Conservation (phyloP, 768 basidiomycete species). For the Leccinum imitatum region DNA sequence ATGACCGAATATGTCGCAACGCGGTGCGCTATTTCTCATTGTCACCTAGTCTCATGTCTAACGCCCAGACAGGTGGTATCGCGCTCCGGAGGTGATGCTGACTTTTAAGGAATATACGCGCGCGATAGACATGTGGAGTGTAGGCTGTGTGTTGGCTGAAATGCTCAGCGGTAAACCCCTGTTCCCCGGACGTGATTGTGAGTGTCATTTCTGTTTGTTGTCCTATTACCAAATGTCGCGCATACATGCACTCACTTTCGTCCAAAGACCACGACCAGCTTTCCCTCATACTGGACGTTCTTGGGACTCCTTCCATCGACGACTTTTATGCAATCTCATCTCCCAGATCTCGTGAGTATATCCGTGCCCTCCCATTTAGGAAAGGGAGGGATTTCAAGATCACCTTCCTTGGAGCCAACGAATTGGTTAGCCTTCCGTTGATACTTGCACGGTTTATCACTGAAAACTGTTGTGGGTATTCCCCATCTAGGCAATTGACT, state of each 20-base stretch:
- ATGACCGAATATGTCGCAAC: constrained; percentile 97
- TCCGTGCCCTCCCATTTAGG: constrained; percentile 84
- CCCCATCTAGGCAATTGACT: constrained; percentile 60
- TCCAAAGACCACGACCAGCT: constrained; percentile 86
- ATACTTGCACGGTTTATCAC: background rate
- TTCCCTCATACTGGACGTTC: constrained; percentile 89
- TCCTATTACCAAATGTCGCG: background rate
- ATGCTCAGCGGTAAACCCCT: constrained; percentile 91
- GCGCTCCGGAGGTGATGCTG: constrained; percentile 97
- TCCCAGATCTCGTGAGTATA: constrained; percentile 76
- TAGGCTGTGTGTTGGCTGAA: constrained; percentile 86
- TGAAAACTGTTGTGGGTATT: background rate
- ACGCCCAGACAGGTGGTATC: constrained; percentile 72
- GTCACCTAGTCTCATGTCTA: background rate
- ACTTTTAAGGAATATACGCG: constrained; percentile 95
- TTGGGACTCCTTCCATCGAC: constrained; percentile 87
- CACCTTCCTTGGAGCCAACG: constrained; percentile 77
- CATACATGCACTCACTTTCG: background rate
- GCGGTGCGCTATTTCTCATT: constrained; percentile 43
- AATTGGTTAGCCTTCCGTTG: constrained; percentile 40
- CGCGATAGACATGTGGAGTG: constrained; percentile 85
- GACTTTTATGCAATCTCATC: constrained; percentile 94
- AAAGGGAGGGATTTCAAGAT: constrained; percentile 69
- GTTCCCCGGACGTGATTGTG: constrained; percentile 94
- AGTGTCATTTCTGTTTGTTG: constrained; percentile 6